Conservation (phyloP, 2,329 filamentous ascomycete species). For the Talaromyces sp. region DNA sequence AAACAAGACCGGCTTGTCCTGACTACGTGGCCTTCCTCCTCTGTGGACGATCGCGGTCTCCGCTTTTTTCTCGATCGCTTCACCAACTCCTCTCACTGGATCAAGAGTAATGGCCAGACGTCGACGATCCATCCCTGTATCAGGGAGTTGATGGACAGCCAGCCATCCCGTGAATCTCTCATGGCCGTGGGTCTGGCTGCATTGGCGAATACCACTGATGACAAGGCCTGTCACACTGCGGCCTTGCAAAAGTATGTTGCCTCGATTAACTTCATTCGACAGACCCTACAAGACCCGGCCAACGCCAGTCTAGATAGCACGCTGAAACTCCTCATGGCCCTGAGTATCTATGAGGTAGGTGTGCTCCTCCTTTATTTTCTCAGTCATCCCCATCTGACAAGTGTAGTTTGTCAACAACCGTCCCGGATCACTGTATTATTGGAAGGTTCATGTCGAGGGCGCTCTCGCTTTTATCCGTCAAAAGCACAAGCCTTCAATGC, state of each 20-base stretch:
- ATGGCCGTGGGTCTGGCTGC: conserved; percentile 22
- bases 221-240: conserved; percentile 13
- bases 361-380: background rate
- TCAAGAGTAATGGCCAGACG: background rate
- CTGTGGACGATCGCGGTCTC: conserved; percentile 19
- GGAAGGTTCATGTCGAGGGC: conserved; percentile 14
- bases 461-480: background rate
- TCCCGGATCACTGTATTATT: conserved; percentile 20
- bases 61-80: conserved; percentile 21
- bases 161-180: conserved; percentile 18
- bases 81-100: conserved; percentile 8
- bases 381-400: background rate
- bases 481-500: background rate
- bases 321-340: background rate
- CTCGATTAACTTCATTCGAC: conserved; percentile 15
- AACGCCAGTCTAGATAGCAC: conserved; percentile 7
- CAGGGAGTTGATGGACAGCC: conserved; percentile 6
- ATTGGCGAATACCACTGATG: conserved; percentile 20
- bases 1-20: background rate
- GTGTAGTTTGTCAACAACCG: conserved; percentile 17
- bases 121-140: conserved; percentile 5
- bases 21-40: conserved; percentile 2
- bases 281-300: conserved; percentile 15
- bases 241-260: conserved; percentile 20
- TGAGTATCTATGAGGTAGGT: conserved; percentile 2